These are phyloP conservation scores for Parathielavia hyrcaniae DNA, from an alignment of 495 filamentous ascomycete species.

Conservation along the genomic window DNA sequence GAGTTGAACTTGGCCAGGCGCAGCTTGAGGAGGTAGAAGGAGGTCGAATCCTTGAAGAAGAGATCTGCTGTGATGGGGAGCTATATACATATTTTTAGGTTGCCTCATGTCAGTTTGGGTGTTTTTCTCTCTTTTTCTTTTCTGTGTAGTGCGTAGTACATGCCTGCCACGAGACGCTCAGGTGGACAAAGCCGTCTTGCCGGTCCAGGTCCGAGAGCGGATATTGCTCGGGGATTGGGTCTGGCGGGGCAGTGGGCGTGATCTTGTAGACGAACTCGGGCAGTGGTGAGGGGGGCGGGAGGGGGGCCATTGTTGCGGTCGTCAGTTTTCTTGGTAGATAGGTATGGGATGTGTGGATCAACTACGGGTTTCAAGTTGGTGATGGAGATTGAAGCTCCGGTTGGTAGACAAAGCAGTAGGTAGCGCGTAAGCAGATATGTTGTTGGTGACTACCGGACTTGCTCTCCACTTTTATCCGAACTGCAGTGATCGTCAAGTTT, in stretches of 20 bases:
- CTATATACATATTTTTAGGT: constrained; percentile 23
- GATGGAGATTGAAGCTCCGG: not conserved
- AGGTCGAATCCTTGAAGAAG: constrained; percentile 36
- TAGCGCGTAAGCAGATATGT: no score
- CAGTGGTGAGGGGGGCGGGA: constrained; percentile 30
- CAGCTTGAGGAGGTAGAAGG: constrained; percentile 43
- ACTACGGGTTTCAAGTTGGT: no score
- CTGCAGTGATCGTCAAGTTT: no score
- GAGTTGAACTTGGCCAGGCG: constrained; percentile 25
- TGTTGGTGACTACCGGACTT: no score
- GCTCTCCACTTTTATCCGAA: no score
- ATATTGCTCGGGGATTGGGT: constrained; percentile 43
- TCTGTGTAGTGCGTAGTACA: constrained; percentile 6
- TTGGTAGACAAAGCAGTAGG: no score
- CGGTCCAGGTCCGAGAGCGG: constrained; percentile 47
- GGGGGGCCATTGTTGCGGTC: constrained; percentile 9
- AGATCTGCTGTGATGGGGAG: constrained; percentile 44
- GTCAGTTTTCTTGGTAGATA: not conserved
- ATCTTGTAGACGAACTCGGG: constrained; percentile 50
- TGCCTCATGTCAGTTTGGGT: not conserved
- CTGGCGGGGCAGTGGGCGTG: constrained; percentile 38
- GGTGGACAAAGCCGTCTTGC: constrained; percentile 49
- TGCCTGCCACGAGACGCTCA: constrained; percentile 46
- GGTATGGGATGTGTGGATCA: not conserved
- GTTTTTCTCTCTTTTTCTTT: not conserved